Percentiles rank a stretch among this genome's conserved stretches.
These are phyloP conservation scores for barrel medic (Medicago truncatula) DNA, from an alignment of 306 rosid genomes.

Conservation along the genomic window DNA sequence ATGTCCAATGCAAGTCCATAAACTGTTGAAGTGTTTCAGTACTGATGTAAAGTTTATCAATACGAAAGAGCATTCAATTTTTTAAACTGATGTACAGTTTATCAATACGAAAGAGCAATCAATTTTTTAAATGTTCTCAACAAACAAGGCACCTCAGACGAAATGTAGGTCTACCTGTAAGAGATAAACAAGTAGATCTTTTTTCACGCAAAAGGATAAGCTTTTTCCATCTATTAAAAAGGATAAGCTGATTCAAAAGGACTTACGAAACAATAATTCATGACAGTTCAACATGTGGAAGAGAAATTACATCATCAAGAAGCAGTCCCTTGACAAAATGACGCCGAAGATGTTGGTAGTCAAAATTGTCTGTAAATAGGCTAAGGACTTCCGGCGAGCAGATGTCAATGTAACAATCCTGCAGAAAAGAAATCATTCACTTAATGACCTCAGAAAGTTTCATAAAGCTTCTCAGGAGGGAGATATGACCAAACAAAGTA, in stretches of 20 bases:
- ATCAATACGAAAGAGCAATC: background rate
- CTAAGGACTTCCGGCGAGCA: conserved; percentile 98
- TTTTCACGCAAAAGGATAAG: conserved; percentile 4
- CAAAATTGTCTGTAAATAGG: conserved; percentile 95
- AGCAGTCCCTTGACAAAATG: conserved; percentile 98
- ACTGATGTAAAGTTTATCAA: background rate
- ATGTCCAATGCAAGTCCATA: conserved; percentile 10
- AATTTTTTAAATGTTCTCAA: conserved; percentile 4
- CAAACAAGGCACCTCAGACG: conserved; percentile 14
- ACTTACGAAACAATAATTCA: conserved; percentile 29
- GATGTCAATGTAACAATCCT: conserved; percentile 97
- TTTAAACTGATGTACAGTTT: background rate
- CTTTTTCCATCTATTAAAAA: conserved; percentile 31
- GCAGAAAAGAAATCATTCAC: conserved; percentile 47
- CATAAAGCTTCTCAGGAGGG: conserved; percentile 13
- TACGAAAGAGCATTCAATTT: background rate
- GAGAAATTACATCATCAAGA: conserved; percentile 77
- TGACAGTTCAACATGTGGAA: conserved; percentile 31
- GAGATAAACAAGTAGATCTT: conserved; percentile 19
- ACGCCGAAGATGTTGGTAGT: conserved; percentile 97
- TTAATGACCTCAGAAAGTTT: conserved; percentile 25
- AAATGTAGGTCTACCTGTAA: conserved; percentile 12
- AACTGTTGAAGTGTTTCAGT: background rate
- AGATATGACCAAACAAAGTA: conserved; percentile 10
- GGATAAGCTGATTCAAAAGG: background rate